phyloP scores from a whole-genome alignment of 495 filamentous ascomycete species.

The Astrothelium macrocarpum region DNA sequence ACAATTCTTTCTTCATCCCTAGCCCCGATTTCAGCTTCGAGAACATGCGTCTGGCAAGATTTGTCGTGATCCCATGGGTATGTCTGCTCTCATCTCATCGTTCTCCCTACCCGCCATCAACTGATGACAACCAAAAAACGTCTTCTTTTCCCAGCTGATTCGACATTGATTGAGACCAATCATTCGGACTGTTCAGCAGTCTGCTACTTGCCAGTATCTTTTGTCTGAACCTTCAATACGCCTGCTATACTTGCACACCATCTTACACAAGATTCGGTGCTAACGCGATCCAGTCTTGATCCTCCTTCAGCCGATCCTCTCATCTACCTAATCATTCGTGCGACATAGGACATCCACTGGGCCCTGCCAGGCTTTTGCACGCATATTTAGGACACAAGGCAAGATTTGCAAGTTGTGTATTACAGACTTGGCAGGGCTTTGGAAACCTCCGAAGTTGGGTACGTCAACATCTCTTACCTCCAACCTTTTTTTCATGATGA shows the following conservation, averaged over 20 bases:
- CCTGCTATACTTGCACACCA: neutral
- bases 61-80: neutral
- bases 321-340: neutral
- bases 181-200: slow-evolving; percentile 58
- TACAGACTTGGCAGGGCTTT: neutral
- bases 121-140: slow-evolving; percentile 72
- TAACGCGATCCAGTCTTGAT: neutral
- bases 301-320: neutral
- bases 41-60: neutral
- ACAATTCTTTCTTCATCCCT: neutral
- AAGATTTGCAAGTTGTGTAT: neutral
- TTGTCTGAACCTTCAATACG: slow-evolving; percentile 55
- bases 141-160: slow-evolving; percentile 94
- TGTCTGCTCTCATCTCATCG: slow-evolving; percentile 5
- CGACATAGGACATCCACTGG: neutral
- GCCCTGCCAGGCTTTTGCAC: neutral
- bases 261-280: neutral
- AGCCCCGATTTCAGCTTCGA: neutral
- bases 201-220: slow-evolving; percentile 93
- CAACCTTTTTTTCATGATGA: slow-evolving; percentile 41
- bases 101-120: slow-evolving; percentile 29
- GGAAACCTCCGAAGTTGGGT: neutral
- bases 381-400: neutral
- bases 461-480: slow-evolving; percentile 5
- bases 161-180: slow-evolving; percentile 81